A percentile compares a stretch with the other conserved stretches of the same genome.
Evolutionary conservation across 495 filamentous ascomycete genomes (phyloP).

Genomic region (Saxophila tyrrhenica): DNA sequence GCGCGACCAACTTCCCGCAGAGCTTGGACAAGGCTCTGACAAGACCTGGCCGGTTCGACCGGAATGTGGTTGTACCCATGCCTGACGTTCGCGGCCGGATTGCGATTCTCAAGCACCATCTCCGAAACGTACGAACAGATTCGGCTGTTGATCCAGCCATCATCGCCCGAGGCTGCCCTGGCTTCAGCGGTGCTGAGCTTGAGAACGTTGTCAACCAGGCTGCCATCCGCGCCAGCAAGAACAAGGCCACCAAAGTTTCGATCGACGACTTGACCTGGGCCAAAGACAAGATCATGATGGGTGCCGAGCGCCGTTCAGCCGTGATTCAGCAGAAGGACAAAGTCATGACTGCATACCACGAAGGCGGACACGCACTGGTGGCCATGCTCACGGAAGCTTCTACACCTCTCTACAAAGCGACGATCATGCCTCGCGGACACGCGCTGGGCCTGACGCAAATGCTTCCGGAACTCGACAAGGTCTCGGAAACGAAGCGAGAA

Average conservation of each 20-base stretch:
- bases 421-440: conserved; percentile 82
- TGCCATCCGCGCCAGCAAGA: conserved; percentile 77
- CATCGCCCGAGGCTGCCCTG: conserved; percentile 75
- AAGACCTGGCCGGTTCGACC: conserved; percentile 88
- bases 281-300: conserved; percentile 97
- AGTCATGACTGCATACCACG: conserved; percentile 88
- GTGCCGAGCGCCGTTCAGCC: conserved; percentile 75
- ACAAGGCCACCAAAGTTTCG: conserved; percentile 58
- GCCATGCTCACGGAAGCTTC: conserved; percentile 63
- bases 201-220: conserved; percentile 97
- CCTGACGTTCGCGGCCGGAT: conserved; percentile 93
- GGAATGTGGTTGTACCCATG: conserved; percentile 74
- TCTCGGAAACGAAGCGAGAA: conserved; percentile 61
- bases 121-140: conserved; percentile 68
- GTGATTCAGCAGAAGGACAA: conserved; percentile 83
- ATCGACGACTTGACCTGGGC: conserved; percentile 89
- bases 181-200: conserved; percentile 88
- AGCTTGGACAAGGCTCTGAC: conserved; percentile 89
- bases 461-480: conserved; percentile 81
- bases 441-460: conserved; percentile 74
- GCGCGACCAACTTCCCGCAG: conserved; percentile 91
- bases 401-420: conserved; percentile 84
- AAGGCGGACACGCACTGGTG: conserved; percentile 90
- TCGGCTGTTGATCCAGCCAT: conserved; percentile 69
- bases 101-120: conserved; percentile 82